Evolutionary conservation across 192 early-diverging fungal genomes (phyloP).

Genomic region (Umbelopsis ramanniana): DNA sequence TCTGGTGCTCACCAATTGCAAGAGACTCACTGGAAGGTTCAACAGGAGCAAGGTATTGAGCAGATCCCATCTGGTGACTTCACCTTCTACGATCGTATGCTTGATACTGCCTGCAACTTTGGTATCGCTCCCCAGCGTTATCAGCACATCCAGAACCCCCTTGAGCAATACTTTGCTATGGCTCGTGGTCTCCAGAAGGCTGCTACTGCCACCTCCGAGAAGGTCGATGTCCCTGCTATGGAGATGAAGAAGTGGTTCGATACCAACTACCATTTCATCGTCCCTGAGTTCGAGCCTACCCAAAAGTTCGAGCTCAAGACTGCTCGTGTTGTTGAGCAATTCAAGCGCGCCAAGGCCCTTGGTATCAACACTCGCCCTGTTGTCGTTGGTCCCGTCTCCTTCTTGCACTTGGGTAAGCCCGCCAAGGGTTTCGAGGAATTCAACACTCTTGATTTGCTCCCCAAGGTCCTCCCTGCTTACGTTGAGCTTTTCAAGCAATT

Average conservation of each 20-base stretch:
- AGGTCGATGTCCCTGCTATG: constrained; percentile 90
- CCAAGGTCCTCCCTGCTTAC: constrained; percentile 82
- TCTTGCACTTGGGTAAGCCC: constrained; percentile 85
- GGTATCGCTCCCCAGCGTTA: constrained; percentile 67
- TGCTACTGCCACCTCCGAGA: constrained; percentile 61
- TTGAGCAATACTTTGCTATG: constrained; percentile 97
- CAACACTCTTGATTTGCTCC: constrained; percentile 76
- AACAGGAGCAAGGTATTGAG: constrained; percentile 67
- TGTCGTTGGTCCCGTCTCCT: constrained; percentile 89
- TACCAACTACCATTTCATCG: constrained; percentile 91
- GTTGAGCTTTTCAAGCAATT: constrained; percentile 76
- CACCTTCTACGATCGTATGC: constrained; percentile 84
- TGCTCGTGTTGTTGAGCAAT: constrained; percentile 82
- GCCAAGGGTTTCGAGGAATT: constrained; percentile 69
- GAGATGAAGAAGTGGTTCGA: constrained; percentile 99
- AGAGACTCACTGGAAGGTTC: constrained; percentile 72
- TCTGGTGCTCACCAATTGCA: constrained; percentile 76
- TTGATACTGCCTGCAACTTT: constrained; percentile 69
- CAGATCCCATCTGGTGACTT: constrained; percentile 95
- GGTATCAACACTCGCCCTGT: constrained; percentile 94
- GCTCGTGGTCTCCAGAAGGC: constrained; percentile 88
- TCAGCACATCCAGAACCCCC: constrained; percentile 48
- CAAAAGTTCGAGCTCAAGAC: constrained; percentile 74
- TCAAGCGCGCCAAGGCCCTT: constrained; percentile 87
- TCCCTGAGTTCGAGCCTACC: constrained; percentile 82